Percentiles rank a stretch among this genome's conserved stretches.
Conservation (phyloP, 2,329 filamentous ascomycete species). For the Leptographium procerum region DNA sequence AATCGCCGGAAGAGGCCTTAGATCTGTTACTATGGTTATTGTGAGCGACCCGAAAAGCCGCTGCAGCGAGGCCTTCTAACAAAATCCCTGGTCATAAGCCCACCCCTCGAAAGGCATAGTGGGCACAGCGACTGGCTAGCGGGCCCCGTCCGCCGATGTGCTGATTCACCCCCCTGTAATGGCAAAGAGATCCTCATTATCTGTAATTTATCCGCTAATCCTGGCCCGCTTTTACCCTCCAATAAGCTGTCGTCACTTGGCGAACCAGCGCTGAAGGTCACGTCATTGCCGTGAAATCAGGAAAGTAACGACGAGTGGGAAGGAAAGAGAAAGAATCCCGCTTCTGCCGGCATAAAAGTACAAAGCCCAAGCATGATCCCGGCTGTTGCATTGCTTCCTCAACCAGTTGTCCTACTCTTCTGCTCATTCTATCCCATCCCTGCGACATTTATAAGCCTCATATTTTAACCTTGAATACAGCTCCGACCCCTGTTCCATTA, state of each 20-base stretch:
- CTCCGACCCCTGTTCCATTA: not conserved
- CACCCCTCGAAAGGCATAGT: not conserved
- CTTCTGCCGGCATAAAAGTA: not conserved
- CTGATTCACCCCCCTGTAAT: not conserved
- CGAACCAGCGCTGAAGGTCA: constrained; percentile 8
- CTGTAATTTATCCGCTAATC: not conserved
- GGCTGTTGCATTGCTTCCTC: not conserved
- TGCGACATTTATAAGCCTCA: not conserved
- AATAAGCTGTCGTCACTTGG: constrained; percentile 15
- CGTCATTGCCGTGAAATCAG: constrained; percentile 6
- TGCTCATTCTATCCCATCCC: not conserved
- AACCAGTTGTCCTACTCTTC: not conserved
- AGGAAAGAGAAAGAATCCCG: not conserved
- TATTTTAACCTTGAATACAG: not conserved
- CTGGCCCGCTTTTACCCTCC: not conserved
- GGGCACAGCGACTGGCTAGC: not conserved
- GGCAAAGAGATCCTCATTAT: not conserved
- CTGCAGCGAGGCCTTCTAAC: not conserved
- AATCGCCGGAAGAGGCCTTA: not conserved
- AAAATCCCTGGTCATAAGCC: not conserved
- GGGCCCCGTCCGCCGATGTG: not conserved
- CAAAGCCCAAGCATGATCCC: not conserved
- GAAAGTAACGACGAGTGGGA: not conserved
- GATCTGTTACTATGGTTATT: not conserved
- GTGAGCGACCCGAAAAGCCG: not conserved